Base-by-base conservation (phyloP, 805 yeast species). In the Sugiyamaella lignohabitans region DNA sequence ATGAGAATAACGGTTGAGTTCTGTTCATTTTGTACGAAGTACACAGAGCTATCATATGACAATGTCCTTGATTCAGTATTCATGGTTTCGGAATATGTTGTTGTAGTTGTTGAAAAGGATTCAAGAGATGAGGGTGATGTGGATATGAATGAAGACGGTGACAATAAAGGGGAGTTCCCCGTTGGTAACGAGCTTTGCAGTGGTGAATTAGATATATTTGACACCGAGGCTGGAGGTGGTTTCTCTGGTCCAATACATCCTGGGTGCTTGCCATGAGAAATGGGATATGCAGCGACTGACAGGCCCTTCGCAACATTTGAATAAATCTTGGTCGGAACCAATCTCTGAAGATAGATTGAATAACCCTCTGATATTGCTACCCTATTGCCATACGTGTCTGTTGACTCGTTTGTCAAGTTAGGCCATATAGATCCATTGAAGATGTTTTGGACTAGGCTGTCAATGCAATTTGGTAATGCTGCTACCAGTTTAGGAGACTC, bases 371-470 rank as follows among this genome's bases (percentile, higher is more conserved):
- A 16, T 35, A 35, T 16, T 10, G 6, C 18, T 14, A 11, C 11
- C 21, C 17, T 35, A 35, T 10, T n/a, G 6, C 38, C 38, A 35
- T 35, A 35, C 38, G 5, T 17, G 11, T 35, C 38, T 8, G 11
- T 14, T 2, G 62, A 60, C 39, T 57, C 59, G 27, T 58, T 57
- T 8, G 74, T 68, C 59, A 81, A 64, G 54, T 84, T 74, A 3
- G 97, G 97, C 97, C 97, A 88, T 2, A 85, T 68, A 3, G 66
- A 56, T 39, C 82, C 86, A 62, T 88, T 89, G 65, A 88, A 88
- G 0, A 86, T 62, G 60, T 80, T 72, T 1, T 62, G 59, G 49
- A 71, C 63, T 6, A 88, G 60, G 0, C 79, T 74, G 4, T 70
- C 64, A 1, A 79, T 66, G 0, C 91, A 80, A 22, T 68, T 62